Base-by-base conservation (phyloP, 495 filamentous ascomycete genomes). In the Penicillium canescens region DNA sequence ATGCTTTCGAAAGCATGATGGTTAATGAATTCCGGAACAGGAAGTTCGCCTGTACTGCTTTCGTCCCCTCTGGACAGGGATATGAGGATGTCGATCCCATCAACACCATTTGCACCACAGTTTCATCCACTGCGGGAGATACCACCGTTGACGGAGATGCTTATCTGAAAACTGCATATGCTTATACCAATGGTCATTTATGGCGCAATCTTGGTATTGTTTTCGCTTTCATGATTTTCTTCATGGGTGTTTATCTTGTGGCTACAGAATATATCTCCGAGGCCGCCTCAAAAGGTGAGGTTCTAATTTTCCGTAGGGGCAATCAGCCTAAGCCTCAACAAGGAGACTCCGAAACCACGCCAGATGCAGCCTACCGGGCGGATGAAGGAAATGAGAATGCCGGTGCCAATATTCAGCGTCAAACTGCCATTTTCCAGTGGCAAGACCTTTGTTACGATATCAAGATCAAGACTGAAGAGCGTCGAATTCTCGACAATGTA, bases 361-460 rank as follows among this genome's bases (percentile, higher is more conserved):
- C 69, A 31, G 28, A 31, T 31, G 28, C 28, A 31, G 28, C 28
- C 28, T 31, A 31, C 46, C 67, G 52, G 68, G 49, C 43, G 28
- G 28, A 31, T 20, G 40, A 47, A 20, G 50, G 54, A 11, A 9
- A 20, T 14, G 37, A 77, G 62, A 73, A 75, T 14, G 72, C 74
- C 23, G 72, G 80, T 39, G 69, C 73, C 33, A 60, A 41, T 10
- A 80, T 86, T 28, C 84, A 90, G 63, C 82, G 79, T 24, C 73
- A 78, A 54, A 72, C 69, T 14, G 86, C 87, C 42, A 83, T 93
- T 45, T 84, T 93, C 63, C 90, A 89, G n/a, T 93, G 87, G 87
- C 82, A 90, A 62, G 79, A 88, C 55, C 81, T 95, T 21, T 84
- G 81, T 62, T 93, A 92, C 62, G 82, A 82, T 13, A 85, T 90